Evolutionary conservation across 805 yeast species (phyloP), one percentile per base, ranked within the genome.

Genomic region (Saturnispora serradocipensis): DNA sequence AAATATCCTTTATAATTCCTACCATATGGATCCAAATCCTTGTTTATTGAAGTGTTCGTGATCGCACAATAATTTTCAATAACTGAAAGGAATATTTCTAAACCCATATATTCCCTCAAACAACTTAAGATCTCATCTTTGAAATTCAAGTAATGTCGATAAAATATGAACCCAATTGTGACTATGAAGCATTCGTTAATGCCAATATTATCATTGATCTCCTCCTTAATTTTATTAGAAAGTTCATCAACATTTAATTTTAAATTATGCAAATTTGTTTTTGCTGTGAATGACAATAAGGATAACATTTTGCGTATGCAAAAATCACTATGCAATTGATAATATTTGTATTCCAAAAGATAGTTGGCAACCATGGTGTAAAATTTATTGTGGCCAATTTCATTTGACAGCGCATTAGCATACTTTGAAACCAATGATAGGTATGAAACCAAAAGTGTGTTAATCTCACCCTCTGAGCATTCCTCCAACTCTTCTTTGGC

Each of bases 91-190:
- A 82, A 58, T 1, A 74, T 74, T 35, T 65, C 65, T 49, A 79
- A 75, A 0, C 84, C 85, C 44, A 75, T 75, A 56, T 69, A 81
- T 43, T 80, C 76, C 45, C 75, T 69, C 56, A 82, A 61, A 38
- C 72, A 64, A 40, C 71, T 74, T 40, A 79, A 58, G 1, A 78
- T 67, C 5, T 68, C 58, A 1, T 49, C 48, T 30, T 50, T 49
- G 18, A 60, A 57, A 9, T 51, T 24, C 15, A 57, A 57, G 50
- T 59, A 64, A 36, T 63, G 60, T 32, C 59, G 54, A 24, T 56
- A 55, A 9, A 68, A 49, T 3, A 69, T 60, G 64, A 66, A 67
- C 1, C 72, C 71, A 16, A 67, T 64, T 7, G 58, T 54, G 38
- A 59, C 62, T 24, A 67, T 59, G 48, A 68, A 51, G 43, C 60